A percentile compares a stretch with the other conserved stretches of the same genome.
phyloP scores from a whole-genome alignment of 2,329 filamentous ascomycete genomes.

The Diaporthe sp. region DNA sequence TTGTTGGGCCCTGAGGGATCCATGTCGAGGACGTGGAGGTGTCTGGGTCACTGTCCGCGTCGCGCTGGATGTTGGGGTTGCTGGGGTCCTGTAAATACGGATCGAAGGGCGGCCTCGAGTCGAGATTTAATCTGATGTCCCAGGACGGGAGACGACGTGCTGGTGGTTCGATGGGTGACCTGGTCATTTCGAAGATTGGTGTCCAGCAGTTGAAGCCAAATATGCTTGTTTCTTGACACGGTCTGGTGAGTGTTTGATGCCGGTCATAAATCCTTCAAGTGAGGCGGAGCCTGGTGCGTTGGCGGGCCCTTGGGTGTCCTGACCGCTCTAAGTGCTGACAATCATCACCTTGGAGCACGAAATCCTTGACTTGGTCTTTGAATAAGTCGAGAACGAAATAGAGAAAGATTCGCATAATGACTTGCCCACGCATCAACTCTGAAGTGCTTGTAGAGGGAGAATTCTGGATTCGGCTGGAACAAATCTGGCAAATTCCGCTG shows the following conservation, averaged over 20 bases:
- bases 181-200: background rate
- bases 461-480: background rate
- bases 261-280: background rate
- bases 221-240: background rate
- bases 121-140: background rate
- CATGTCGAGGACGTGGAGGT: constrained; percentile 43
- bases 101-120: constrained; percentile 6
- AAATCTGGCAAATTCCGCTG: background rate
- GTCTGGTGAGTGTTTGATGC: background rate
- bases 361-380: background rate
- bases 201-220: no score
- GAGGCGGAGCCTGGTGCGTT: constrained; percentile 15
- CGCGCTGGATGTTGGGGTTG: background rate
- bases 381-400: no score
- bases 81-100: constrained; percentile 10
- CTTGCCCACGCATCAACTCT: background rate
- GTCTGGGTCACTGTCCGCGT: background rate
- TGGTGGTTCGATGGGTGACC: background rate
- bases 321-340: background rate
- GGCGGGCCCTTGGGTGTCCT: background rate
- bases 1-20: constrained; percentile 49
- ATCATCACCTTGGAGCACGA: background rate
- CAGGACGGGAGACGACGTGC: background rate
- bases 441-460: background rate
- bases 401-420: background rate